Conservation (phyloP, 176 grass and related monocot genomes). For the Triticum urartu region DNA sequence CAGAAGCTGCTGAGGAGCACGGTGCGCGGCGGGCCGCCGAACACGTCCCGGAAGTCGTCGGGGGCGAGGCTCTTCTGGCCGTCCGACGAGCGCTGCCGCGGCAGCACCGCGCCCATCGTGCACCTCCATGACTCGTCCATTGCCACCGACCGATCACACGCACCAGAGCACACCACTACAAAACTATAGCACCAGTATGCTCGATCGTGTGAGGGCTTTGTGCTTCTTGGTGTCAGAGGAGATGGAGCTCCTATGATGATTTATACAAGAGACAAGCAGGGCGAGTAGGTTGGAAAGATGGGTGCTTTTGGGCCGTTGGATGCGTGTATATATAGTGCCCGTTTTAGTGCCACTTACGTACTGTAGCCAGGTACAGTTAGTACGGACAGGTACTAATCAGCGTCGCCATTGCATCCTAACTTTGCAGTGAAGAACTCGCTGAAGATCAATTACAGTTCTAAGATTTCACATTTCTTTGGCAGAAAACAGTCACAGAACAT, state of each 20-base stretch:
- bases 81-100: slow-evolving; percentile 36
- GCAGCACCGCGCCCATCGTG: slow-evolving; percentile 56
- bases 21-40: slow-evolving; percentile 78
- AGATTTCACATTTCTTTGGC: not conserved
- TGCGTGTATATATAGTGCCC: slow-evolving; percentile 34
- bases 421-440: not conserved
- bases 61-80: slow-evolving; percentile 34
- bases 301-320: slow-evolving; percentile 39
- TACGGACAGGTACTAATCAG: slow-evolving; percentile 42
- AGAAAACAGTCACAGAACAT: not conserved
- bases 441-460: not conserved
- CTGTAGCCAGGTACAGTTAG: slow-evolving; percentile 26
- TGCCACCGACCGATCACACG: not conserved
- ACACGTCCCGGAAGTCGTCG: slow-evolving; percentile 84
- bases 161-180: not conserved
- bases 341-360: not conserved
- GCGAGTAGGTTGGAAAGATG: slow-evolving; percentile 22
- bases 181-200: not conserved
- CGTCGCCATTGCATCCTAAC: not conserved
- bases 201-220: slow-evolving; percentile 18
- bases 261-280: slow-evolving; percentile 26
- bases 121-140: slow-evolving; percentile 89
- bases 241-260: slow-evolving; percentile 14
- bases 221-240: slow-evolving; percentile 20
- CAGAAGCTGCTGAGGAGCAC: slow-evolving; percentile 79